Evolutionary conservation across 768 basidiomycete genomes (phyloP), one percentile per base, ranked within the genome.

Genomic region (Leucogyrophana mollusca): DNA sequence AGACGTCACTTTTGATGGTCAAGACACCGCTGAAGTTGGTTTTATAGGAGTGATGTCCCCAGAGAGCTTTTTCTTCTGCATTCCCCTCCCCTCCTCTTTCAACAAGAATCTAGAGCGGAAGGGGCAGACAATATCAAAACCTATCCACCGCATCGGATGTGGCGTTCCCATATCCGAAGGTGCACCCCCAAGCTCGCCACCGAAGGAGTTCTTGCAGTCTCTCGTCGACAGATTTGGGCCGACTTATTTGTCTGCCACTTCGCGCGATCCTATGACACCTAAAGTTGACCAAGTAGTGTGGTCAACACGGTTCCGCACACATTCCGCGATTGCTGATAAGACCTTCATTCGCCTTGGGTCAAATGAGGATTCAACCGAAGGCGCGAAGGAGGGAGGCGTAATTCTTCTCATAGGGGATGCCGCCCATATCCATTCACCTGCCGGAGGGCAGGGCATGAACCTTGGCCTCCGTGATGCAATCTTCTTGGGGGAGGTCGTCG

Each of bases 391-490:
- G 16, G 63, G 60, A 2, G 57, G 51, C 0, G 49, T 34, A 4
- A 34, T 63, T 42, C 13, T 65, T 35, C 52, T 77, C 27, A 34
- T 73, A 6, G 74, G 74, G 4, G 74, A 77, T 52, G 76, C 79
- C 4, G 79, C 79, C 23, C 76, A 70, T 50, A 71, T 76, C 40
- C 77, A 78, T 45, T 72, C 76, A 2, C 76, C 77, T n/a, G 63
- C 68, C 5, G 77, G 76, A 8, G 77, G 76, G 2, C 76, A 77
- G 47, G 77, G 77, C 16, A 73, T 78, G 76, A 76, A 77, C 47
- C 68, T 77, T 20, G 76, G 77, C n/a, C 61, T 78, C 16, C 68
- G 76, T 11, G 77, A 78, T 50, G 74, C 71, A n/a, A 62, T 76
- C 10, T 56, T 61, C 34, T 64, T 77, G 17, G 75, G 69, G 16